These are phyloP conservation scores for Cryphonectria nitschkei DNA, from an alignment of 2,329 filamentous ascomycete species.

Conservation along the genomic window DNA sequence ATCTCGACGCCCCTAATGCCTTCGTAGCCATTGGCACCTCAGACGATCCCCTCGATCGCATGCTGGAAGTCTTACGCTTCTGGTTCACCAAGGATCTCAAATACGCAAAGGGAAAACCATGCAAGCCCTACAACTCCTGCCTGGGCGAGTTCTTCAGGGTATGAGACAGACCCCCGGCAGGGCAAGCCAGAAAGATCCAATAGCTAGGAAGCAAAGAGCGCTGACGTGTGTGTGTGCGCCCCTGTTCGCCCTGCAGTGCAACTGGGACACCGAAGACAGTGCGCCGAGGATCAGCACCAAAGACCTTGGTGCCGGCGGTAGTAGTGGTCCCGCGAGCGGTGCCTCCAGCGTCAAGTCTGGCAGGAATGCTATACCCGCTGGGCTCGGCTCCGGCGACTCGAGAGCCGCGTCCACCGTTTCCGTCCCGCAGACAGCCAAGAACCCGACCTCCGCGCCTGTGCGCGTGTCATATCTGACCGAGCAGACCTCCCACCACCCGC, in stretches of 20 bases:
- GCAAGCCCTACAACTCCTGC: conserved; percentile 98
- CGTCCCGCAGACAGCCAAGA: conserved; percentile 52
- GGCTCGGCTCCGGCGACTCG: conserved; percentile 40
- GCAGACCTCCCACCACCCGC: conserved; percentile 96
- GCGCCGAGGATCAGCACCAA: conserved; percentile 66
- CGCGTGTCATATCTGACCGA: conserved; percentile 94
- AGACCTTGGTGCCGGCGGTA: conserved; percentile 42
- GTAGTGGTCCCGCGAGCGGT: conserved; percentile 43
- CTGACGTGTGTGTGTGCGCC: conserved; percentile 13
- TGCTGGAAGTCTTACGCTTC: conserved; percentile 92
- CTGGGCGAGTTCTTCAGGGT: conserved; percentile 97
- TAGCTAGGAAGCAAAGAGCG: not conserved
- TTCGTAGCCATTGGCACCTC: conserved; percentile 85
- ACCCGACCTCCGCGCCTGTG: conserved; percentile 56
- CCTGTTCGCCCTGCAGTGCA: conserved; percentile 65
- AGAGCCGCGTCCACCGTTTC: conserved; percentile 55
- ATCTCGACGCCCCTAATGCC: conserved; percentile 91
- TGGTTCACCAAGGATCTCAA: conserved; percentile 99
- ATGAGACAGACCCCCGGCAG: conserved; percentile 40
- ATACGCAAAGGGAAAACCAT: conserved; percentile 97
- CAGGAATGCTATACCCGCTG: conserved; percentile 35
- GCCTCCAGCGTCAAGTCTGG: conserved; percentile 53
- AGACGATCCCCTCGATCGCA: conserved; percentile 87
- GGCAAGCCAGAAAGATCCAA: not conserved
- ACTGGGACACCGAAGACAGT: conserved; percentile 89